These are phyloP conservation scores for Coemansia sp. DNA, from an alignment of 192 early-diverging fungal species.

Conservation along the genomic window DNA sequence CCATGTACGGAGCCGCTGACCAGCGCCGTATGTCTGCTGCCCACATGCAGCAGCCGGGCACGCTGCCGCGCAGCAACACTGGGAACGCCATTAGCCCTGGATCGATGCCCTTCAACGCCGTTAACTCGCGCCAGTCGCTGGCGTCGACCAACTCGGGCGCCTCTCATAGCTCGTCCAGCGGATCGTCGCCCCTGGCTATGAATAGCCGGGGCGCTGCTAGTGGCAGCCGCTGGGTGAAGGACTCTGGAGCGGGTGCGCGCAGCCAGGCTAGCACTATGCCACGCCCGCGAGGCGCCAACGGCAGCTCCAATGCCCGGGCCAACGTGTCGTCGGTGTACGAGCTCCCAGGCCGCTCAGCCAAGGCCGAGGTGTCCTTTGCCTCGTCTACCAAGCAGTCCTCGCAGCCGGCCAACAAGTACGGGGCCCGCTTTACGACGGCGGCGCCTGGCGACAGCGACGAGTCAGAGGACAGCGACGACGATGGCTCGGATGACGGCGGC, in stretches of 20 bases:
- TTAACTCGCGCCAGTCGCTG: constrained; percentile 50
- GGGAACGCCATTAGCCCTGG: constrained; percentile 17
- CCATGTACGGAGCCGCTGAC: constrained; percentile 15
- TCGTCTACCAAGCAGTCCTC: background rate
- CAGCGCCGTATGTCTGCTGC: constrained; percentile 44
- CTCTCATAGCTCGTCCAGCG: constrained; percentile 41
- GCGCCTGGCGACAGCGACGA: constrained; percentile 14
- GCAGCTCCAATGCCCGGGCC: constrained; percentile 22
- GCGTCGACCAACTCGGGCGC: constrained; percentile 44
- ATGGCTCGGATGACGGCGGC: constrained; percentile 6
- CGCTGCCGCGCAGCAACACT: constrained; percentile 15
- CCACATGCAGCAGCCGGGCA: background rate
- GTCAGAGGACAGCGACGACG: constrained; percentile 22
- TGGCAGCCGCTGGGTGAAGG: constrained; percentile 50
- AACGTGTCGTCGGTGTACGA: constrained; percentile 46
- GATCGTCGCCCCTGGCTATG: constrained; percentile 38
- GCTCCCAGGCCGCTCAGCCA: constrained; percentile 41
- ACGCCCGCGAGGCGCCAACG: constrained; percentile 32
- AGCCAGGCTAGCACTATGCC: constrained; percentile 50
- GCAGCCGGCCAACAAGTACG: constrained; percentile 3
- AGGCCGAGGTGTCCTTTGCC: constrained; percentile 4
- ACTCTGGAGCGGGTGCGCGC: constrained; percentile 37
- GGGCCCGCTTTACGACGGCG: constrained; percentile 2
- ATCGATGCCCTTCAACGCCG: constrained; percentile 17
- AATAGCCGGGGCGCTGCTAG: constrained; percentile 33